Evolutionary conservation across 352 stramenopile species (phyloP), one percentile per base, ranked within the genome.

Genomic region (Phytopythium kandeliae): DNA sequence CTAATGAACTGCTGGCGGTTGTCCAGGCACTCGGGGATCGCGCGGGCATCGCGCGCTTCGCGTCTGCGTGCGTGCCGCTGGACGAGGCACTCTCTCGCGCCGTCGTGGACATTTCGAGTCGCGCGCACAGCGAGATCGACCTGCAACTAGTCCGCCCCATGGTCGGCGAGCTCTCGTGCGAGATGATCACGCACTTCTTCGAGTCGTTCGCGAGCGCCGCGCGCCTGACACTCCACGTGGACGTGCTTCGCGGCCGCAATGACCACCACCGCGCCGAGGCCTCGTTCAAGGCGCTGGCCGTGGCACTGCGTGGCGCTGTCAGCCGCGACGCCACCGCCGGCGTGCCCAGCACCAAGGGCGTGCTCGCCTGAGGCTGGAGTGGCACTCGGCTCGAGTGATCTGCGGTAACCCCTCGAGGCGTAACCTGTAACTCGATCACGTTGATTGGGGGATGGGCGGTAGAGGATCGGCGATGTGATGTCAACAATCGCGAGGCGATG

Each of bases 181-280:
- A 98, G 71, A 98, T 98, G 95, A 80, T 98, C 43, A 86, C 92
- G 55, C 95, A 98, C 68, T 92, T 96, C 49, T 82, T 98, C 52
- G 85, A 97, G 65, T 97, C 88, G 34, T 89, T 98, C 46, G 87
- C 94, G 3, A 96, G 91, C 33, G 92, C 94, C 30, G 89, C 86
- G 49, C 83, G 85, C 11, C 73, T 97, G 41, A 98, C 92, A 41
- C 71, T 98, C 31, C 95, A 98, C 64, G 79, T 98, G 9, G 86
- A 97, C 52, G 86, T 96, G 45, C 60, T 98, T 12, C 83, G 89
- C 36, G 92, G 90, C 21, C 69, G 69, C 50, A 98, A 98, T 63
- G 88, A 97, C 69, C 92, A 98, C 67, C 92, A 98, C 70, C 93
- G 80, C 26, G 77, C 76, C 21, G 91, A 97, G 63, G 86, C 81